Conservation (phyloP, 805 yeast genomes). For the Hanseniaspora valbyensis region DNA sequence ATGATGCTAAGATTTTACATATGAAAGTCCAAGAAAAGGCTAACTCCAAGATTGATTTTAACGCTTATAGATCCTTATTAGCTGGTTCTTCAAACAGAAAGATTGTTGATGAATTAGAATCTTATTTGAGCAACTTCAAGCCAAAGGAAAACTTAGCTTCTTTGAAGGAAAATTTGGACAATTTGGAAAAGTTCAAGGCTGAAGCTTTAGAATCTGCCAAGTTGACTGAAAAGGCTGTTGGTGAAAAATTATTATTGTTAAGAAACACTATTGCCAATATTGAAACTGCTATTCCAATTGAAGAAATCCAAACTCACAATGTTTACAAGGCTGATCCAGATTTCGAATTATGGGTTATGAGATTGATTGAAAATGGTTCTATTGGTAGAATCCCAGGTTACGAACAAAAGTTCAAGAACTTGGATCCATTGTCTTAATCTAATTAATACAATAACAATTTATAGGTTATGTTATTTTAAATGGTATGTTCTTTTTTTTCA, state of each 20-base stretch:
- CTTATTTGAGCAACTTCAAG: slow-evolving; percentile 61
- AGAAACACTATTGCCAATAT: slow-evolving; percentile 84
- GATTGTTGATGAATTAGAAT: slow-evolving; percentile 70
- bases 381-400: slow-evolving; percentile 97
- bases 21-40: slow-evolving; percentile 61
- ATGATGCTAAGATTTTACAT: slow-evolving; percentile 84
- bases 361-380: slow-evolving; percentile 57
- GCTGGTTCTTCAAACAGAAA: slow-evolving; percentile 50
- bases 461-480: too few relatives aligned
- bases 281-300: slow-evolving; percentile 95
- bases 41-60: slow-evolving; percentile 61
- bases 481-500: too few relatives aligned
- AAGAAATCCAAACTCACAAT: slow-evolving; percentile 91
- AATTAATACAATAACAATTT: too few relatives aligned
- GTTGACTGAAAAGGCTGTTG: slow-evolving; percentile 80
- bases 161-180: slow-evolving; percentile 76
- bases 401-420: slow-evolving; percentile 95
- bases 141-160: slow-evolving; percentile 62
- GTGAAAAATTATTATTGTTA: slow-evolving; percentile 73
- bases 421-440: slow-evolving; percentile 63
- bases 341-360: slow-evolving; percentile 86
- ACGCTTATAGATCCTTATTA: slow-evolving; percentile 64
- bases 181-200: slow-evolving; percentile 85
- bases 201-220: slow-evolving; percentile 94
- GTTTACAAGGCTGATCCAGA: slow-evolving; percentile 94